These are phyloP conservation scores for Cercospora sojina DNA, from an alignment of 2,329 filamentous ascomycete genomes.

Conservation along the genomic window DNA sequence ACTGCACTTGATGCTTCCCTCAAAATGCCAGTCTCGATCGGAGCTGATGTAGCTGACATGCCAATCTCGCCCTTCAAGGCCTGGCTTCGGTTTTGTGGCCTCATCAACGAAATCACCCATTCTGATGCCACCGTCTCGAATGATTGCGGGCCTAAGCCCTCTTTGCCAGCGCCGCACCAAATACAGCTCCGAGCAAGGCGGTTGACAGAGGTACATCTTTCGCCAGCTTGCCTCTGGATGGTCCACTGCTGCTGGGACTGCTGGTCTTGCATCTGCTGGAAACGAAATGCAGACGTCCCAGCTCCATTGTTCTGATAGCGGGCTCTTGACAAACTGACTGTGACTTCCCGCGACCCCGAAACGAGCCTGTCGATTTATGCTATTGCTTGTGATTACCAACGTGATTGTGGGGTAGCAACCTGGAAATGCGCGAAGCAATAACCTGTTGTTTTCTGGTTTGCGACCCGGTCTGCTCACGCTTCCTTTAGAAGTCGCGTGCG, in stretches of 20 bases:
- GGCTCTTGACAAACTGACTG: constrained; percentile 1
- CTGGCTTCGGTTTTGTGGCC: constrained; percentile 25
- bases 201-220: constrained; percentile 39
- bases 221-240: constrained; percentile 38
- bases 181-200: constrained; percentile 36
- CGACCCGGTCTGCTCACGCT: constrained; percentile 26
- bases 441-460: constrained; percentile 39
- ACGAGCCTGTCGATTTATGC: constrained; percentile 7
- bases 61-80: constrained; percentile 30
- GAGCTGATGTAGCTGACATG: constrained; percentile 35
- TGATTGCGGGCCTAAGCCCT: constrained; percentile 31
- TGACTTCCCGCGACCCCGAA: constrained; percentile 2
- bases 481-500: constrained; percentile 16
- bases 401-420: constrained; percentile 39
- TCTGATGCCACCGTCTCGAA: constrained; percentile 32
- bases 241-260: constrained; percentile 24
- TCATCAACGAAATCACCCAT: constrained; percentile 37
- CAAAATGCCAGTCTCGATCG: constrained; percentile 41
- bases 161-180: constrained; percentile 35
- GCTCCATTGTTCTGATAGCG: constrained; percentile 32
- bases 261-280: constrained; percentile 28
- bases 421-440: constrained; percentile 37
- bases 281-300: constrained; percentile 39
- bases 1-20: constrained; percentile 36
- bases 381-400: constrained; percentile 32